phyloP scores from a whole-genome alignment of 352 stramenopile species.

The Globisporangium yorkense region DNA sequence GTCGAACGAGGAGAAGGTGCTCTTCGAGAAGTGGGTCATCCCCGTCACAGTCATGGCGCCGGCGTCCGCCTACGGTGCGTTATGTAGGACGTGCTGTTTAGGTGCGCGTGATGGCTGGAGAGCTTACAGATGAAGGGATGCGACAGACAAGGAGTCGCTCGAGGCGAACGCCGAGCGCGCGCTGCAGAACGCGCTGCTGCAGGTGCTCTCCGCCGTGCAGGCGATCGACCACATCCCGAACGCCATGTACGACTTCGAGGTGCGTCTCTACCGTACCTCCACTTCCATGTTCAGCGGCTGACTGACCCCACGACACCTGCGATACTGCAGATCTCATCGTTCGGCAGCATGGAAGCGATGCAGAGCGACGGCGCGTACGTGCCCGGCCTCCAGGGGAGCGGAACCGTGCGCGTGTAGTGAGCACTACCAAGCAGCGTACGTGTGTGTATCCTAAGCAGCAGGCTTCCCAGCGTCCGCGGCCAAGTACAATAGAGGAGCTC shows the following conservation, averaged over 20 bases:
- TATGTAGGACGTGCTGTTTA: neutral
- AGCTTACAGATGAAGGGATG: constrained; percentile 27
- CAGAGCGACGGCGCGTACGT: constrained; percentile 37
- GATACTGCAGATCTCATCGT: constrained; percentile 30
- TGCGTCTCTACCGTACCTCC: constrained; percentile 4
- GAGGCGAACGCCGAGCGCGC: constrained; percentile 53
- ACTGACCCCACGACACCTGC: neutral
- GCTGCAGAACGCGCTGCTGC: constrained; percentile 62
- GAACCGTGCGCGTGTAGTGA: constrained; percentile 28
- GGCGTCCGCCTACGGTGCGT: constrained; percentile 33
- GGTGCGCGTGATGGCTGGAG: neutral
- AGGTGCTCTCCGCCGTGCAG: constrained; percentile 72
- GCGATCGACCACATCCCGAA: constrained; percentile 73
- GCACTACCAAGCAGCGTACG: too few relatives aligned
- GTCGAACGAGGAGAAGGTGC: constrained; percentile 80
- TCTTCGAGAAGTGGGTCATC: constrained; percentile 84
- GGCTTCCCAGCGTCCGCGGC: too few relatives aligned
- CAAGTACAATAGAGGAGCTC: constrained; percentile 7
- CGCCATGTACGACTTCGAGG: constrained; percentile 84
- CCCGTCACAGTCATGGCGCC: constrained; percentile 51
- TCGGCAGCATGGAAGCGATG: constrained; percentile 39
- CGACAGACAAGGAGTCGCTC: constrained; percentile 40
- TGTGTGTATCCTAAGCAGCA: neutral
- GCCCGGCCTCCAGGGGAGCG: constrained; percentile 20
- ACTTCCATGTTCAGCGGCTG: too few relatives aligned